Evolutionary conservation across 257 asterid genomes (phyloP).

Genomic region (Lithospermum erythrorhizon): DNA sequence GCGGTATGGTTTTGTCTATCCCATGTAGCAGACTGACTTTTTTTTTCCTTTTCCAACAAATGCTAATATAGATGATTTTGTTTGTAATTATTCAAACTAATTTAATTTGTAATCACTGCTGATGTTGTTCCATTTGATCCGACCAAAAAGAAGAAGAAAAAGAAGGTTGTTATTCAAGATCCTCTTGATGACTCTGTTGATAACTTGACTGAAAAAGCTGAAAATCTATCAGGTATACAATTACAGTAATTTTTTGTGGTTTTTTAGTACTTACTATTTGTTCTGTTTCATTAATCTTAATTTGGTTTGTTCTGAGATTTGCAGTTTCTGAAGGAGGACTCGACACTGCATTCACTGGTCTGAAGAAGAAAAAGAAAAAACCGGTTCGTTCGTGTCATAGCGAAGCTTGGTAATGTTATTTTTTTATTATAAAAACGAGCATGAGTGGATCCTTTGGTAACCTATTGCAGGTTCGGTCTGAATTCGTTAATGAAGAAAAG

Average conservation of each 20-base stretch:
- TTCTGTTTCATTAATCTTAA: too few species aligned
- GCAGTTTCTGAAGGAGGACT: constrained; percentile 66
- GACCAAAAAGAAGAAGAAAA: constrained; percentile 82
- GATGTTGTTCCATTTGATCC: constrained; percentile 87
- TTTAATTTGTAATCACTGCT: constrained; percentile 21
- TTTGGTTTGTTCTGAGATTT: too few species aligned
- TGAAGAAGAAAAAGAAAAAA: constrained; percentile 85
- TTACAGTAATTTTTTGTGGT: too few species aligned
- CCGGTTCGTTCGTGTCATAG: constrained; percentile 33
- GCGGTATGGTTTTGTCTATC: too few species aligned
- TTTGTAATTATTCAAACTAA: neutral
- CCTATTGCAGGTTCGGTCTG: constrained; percentile 51
- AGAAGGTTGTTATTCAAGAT: constrained; percentile 77
- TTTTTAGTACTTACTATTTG: too few species aligned
- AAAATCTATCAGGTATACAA: constrained; percentile 68
- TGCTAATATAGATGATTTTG: too few species aligned
- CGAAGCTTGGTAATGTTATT: too few species aligned
- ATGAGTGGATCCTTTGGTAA: neutral
- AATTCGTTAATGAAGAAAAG: constrained; percentile 50
- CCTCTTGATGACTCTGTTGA: constrained; percentile 61
- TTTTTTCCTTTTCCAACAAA: too few species aligned
- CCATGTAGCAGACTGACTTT: too few species aligned
- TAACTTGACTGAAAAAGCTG: constrained; percentile 54
- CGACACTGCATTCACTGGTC: constrained; percentile 65
- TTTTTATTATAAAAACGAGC: neutral